Conservation (phyloP, 73 alveolate genomes). For the Durusdinium trenchii region DNA sequence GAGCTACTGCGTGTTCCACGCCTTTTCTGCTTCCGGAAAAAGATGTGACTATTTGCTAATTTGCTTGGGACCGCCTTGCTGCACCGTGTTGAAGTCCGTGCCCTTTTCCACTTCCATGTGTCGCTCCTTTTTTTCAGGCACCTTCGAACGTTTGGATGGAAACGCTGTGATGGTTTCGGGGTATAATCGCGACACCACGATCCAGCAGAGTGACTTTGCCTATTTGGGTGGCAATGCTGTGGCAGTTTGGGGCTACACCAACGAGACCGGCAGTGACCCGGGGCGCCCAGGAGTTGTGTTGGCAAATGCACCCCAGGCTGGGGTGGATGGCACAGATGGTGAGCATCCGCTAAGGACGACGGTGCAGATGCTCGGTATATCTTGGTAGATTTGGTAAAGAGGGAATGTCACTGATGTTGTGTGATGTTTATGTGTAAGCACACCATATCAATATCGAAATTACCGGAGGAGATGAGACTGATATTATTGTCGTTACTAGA, state of each 20-base stretch:
- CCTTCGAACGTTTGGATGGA: constrained; percentile 75
- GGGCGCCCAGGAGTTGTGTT: neutral
- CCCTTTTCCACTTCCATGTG: no score
- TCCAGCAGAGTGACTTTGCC: constrained; percentile 59
- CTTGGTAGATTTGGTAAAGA: neutral
- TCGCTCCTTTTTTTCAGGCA: no score
- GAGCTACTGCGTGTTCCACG: no score
- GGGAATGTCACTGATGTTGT: neutral
- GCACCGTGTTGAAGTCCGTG: no score
- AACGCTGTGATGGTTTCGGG: constrained; percentile 90
- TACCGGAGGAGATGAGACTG: neutral
- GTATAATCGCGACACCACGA: constrained; percentile 61
- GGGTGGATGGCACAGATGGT: constrained; percentile 87
- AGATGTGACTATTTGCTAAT: no score
- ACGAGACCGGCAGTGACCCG: constrained; percentile 44
- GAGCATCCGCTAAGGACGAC: constrained; percentile 67
- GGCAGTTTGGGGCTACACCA: constrained; percentile 90
- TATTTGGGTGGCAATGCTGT: constrained; percentile 82
- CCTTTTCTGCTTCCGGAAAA: no score
- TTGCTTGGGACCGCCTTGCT: no score
- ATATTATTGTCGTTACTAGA: neutral
- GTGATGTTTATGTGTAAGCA: neutral
- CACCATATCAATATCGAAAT: neutral
- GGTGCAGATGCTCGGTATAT: constrained; percentile 30
- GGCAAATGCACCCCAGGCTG: constrained; percentile 40